Evolutionary conservation across 1,284 basidiomycete genomes (phyloP).

Genomic region (Melampsora larici-populina): DNA sequence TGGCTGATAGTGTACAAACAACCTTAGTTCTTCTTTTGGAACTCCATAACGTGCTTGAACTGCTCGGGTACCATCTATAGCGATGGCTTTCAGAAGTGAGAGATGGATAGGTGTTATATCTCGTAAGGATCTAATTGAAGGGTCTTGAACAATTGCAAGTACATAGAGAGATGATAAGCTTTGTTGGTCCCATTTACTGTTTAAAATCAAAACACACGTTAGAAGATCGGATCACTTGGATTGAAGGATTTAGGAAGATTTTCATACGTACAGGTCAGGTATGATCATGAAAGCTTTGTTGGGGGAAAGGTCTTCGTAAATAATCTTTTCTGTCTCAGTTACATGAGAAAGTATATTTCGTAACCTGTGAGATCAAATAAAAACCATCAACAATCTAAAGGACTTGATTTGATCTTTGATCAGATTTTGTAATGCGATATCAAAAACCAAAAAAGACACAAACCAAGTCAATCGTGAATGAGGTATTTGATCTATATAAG

Average conservation of each 20-base stretch:
- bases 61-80: conserved; percentile 59
- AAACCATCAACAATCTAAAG: neutral
- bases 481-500: conserved; percentile 74
- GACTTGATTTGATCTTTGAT: too few species aligned
- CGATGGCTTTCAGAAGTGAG: conserved; percentile 67
- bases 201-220: neutral
- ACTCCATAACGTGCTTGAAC: conserved; percentile 66
- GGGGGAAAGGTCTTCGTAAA: conserved; percentile 63
- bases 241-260: neutral
- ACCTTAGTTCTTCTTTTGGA: conserved; percentile 62
- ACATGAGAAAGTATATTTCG: conserved; percentile 75
- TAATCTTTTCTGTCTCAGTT: conserved; percentile 73
- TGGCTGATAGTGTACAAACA: conserved; percentile 62
- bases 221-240: neutral
- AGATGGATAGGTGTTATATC: conserved; percentile 66
- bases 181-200: conserved; percentile 53
- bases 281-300: conserved; percentile 71
- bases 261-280: conserved; percentile 65
- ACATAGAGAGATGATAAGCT: conserved; percentile 52
- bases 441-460: conserved; percentile 44
- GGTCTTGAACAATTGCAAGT: conserved; percentile 52
- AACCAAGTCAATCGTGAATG: conserved; percentile 75
- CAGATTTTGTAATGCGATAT: neutral
- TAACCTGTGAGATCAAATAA: conserved; percentile 60
- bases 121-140: conserved; percentile 52